Percentiles rank a stretch among this genome's conserved stretches.
Evolutionary conservation across 306 rosid species (phyloP).

Genomic region (Pueraria montana): DNA sequence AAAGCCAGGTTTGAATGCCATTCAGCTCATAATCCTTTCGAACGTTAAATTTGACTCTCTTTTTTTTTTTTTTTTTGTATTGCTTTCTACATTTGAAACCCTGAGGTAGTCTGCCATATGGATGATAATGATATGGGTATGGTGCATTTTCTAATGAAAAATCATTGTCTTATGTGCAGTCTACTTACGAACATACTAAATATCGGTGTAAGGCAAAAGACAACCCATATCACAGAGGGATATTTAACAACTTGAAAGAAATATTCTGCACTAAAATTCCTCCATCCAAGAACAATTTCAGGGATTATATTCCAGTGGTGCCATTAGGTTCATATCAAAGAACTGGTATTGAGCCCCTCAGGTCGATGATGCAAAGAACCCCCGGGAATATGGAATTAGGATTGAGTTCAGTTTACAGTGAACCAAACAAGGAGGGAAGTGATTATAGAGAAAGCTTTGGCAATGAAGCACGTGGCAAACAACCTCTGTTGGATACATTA

Average conservation of each 20-base stretch:
- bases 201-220: slow-evolving; percentile 62
- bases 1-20: too few species aligned
- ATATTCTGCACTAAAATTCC: slow-evolving; percentile 66
- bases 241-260: slow-evolving; percentile 60
- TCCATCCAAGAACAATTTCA: slow-evolving; percentile 68
- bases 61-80: too few species aligned
- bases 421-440: neutral
- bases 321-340: too few species aligned
- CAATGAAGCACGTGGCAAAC: slow-evolving; percentile 52
- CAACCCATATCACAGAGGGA: slow-evolving; percentile 69
- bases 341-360: too few species aligned
- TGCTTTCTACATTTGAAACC: too few species aligned
- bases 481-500: too few species aligned
- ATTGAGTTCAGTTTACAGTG: slow-evolving; percentile 16
- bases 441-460: slow-evolving; percentile 37
- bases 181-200: slow-evolving; percentile 78
- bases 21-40: too few species aligned
- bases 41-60: too few species aligned
- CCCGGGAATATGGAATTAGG: slow-evolving; percentile 57
- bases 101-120: too few species aligned
- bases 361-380: slow-evolving; percentile 47
- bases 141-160: neutral
- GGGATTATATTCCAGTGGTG: too few species aligned
- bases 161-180: slow-evolving; percentile 54
- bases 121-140: too few species aligned